phyloP scores from a whole-genome alignment of 2,329 filamentous ascomycete genomes.

The Epichloe scottii region DNA sequence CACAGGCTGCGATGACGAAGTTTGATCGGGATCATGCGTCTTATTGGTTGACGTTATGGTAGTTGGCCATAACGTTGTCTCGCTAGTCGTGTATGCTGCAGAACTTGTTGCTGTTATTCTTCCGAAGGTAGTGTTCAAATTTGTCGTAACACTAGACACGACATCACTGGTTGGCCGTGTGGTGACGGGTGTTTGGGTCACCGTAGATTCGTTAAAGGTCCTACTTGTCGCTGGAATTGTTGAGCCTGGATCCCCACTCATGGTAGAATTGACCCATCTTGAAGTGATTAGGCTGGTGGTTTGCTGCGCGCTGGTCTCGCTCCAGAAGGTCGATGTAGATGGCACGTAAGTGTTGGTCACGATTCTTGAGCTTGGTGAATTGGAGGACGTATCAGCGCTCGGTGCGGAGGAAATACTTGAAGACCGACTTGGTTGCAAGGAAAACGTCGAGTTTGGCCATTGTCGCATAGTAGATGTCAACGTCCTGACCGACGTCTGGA shows the following conservation, averaged over 20 bases:
- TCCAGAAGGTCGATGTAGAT: not conserved
- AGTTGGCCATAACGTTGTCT: not conserved
- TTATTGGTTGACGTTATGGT: not conserved
- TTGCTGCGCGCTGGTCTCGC: not conserved
- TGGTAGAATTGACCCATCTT: slow-evolving; percentile 1
- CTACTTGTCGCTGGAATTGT: not conserved
- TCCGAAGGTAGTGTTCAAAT: not conserved
- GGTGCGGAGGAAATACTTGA: not conserved
- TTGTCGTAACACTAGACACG: not conserved
- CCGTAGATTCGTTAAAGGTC: not conserved
- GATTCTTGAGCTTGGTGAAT: not conserved
- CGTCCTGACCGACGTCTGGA: not conserved
- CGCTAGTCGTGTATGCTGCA: not conserved
- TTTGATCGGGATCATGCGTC: not conserved
- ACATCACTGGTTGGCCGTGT: not conserved
- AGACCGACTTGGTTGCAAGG: not conserved
- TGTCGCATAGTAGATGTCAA: not conserved
- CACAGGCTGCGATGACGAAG: not conserved
- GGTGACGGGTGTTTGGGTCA: not conserved
- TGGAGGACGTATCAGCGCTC: not conserved
- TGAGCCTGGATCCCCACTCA: not conserved
- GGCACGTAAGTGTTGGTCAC: not conserved
- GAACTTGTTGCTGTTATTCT: not conserved
- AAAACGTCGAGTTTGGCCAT: slow-evolving; percentile 1
- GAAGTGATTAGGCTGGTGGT: not conserved